Evolutionary conservation across 805 yeast genomes (phyloP).

Genomic region (Cyberlindnera euphorbiae): DNA sequence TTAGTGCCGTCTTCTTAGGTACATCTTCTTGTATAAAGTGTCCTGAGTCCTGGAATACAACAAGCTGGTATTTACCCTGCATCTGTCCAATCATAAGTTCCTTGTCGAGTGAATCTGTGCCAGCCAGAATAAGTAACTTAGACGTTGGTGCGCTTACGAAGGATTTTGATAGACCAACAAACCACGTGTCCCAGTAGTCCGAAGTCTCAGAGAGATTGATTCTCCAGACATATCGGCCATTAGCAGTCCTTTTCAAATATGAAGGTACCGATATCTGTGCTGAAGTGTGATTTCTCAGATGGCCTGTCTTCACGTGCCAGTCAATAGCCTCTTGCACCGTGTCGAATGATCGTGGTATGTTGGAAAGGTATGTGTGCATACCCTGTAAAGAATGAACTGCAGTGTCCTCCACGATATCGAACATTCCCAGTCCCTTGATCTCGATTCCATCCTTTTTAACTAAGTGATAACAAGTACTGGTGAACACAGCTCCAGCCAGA

Average conservation of each 20-base stretch:
- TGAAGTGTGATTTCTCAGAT: slow-evolving; percentile 52
- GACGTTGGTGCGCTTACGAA: slow-evolving; percentile 51
- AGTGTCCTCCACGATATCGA: slow-evolving; percentile 94
- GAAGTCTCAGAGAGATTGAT: slow-evolving; percentile 58
- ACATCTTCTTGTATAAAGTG: slow-evolving; percentile 95
- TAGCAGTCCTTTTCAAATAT: slow-evolving; percentile 33
- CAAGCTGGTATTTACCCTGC: slow-evolving; percentile 94
- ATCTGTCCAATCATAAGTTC: slow-evolving; percentile 89
- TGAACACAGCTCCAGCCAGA: slow-evolving; percentile 82
- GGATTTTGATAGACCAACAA: slow-evolving; percentile 53
- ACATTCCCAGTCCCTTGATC: slow-evolving; percentile 65
- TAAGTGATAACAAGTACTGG: slow-evolving; percentile 40
- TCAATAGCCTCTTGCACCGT: slow-evolving; percentile 57
- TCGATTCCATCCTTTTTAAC: slow-evolving; percentile 11
- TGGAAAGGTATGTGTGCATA: slow-evolving; percentile 61
- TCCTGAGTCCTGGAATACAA: slow-evolving; percentile 77
- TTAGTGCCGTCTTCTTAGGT: slow-evolving; percentile 61
- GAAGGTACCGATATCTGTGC: slow-evolving; percentile 80
- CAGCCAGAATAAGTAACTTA: slow-evolving; percentile 76
- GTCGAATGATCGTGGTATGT: slow-evolving; percentile 59
- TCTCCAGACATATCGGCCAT: slow-evolving; percentile 47
- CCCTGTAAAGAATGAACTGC: slow-evolving; percentile 65
- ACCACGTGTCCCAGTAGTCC: slow-evolving; percentile 83
- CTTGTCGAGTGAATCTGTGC: slow-evolving; percentile 84
- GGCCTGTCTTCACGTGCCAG: slow-evolving; percentile 65